Evolutionary conservation across 1,139 yeast genomes (phyloP).

Genomic region (Candida dubliniensis): DNA sequence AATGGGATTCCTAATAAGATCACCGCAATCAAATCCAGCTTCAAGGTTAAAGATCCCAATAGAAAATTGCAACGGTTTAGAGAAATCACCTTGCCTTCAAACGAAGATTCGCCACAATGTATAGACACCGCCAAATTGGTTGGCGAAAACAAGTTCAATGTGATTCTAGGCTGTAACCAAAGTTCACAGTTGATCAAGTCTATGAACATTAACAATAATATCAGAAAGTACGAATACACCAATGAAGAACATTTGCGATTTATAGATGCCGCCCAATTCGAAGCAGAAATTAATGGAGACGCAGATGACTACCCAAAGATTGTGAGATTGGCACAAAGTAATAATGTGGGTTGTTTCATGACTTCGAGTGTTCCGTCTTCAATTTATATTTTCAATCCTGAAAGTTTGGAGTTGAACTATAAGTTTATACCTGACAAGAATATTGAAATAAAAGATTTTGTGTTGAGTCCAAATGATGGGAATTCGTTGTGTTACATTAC

Average conservation of each 20-base stretch:
- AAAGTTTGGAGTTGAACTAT: slow-evolving; percentile 40
- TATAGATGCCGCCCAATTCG: slow-evolving; percentile 58
- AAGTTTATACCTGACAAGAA: slow-evolving; percentile 20
- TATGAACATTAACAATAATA: slow-evolving; percentile 67
- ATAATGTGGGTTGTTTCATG: slow-evolving; percentile 59
- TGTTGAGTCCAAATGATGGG: slow-evolving; percentile 44
- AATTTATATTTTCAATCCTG: slow-evolving; percentile 59
- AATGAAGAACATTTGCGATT: slow-evolving; percentile 62
- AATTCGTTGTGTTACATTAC: slow-evolving; percentile 60
- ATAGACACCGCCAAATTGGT: slow-evolving; percentile 47
- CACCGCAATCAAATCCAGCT: slow-evolving; percentile 64
- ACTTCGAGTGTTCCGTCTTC: slow-evolving; percentile 62
- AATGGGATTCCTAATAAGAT: slow-evolving; percentile 85
- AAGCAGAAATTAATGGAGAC: slow-evolving; percentile 31
- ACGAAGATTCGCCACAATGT: slow-evolving; percentile 77
- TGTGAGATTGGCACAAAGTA: slow-evolving; percentile 53
- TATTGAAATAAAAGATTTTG: slow-evolving; percentile 29
- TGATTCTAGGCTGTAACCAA: slow-evolving; percentile 77
- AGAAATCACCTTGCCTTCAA: slow-evolving; percentile 59
- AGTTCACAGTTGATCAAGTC: slow-evolving; percentile 52
- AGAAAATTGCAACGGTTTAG: slow-evolving; percentile 60
- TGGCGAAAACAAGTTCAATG: slow-evolving; percentile 28
- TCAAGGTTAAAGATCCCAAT: slow-evolving; percentile 48
- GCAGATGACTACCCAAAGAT: slow-evolving; percentile 61
- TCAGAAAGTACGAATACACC: slow-evolving; percentile 61